A percentile compares a stretch with the other conserved stretches of the same genome.
These are phyloP conservation scores for Kwoniella pini DNA, from an alignment of 768 basidiomycete species.

Conservation along the genomic window DNA sequence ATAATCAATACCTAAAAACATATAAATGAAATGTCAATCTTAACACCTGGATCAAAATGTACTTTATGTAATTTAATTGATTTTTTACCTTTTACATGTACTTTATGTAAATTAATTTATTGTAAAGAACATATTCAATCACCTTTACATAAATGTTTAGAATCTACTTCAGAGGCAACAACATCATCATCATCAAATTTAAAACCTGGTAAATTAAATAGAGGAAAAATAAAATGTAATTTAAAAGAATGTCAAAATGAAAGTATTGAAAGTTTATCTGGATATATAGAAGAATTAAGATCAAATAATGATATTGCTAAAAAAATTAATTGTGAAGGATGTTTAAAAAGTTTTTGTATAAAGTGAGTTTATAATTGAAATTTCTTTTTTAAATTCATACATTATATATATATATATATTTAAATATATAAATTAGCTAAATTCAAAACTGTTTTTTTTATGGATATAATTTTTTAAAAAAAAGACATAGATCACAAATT, in stretches of 20 bases:
- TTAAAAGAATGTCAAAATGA: conserved; percentile 27
- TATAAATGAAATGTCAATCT: conserved; percentile 33
- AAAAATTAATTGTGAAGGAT: conserved; percentile 29
- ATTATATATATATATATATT: background rate
- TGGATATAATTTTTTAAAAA: background rate
- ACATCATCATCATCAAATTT: background rate
- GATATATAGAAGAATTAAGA: conserved; percentile 8
- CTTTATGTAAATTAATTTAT: conserved; percentile 23
- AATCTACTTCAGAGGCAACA: background rate
- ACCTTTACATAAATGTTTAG: conserved; percentile 20
- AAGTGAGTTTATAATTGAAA: conserved; percentile 20
- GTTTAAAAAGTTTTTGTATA: conserved; percentile 32
- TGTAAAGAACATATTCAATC: conserved; percentile 33
- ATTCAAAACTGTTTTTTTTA: background rate
- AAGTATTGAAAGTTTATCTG: conserved; percentile 36
- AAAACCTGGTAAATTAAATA: conserved; percentile 4
- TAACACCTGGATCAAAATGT: conserved; percentile 30
- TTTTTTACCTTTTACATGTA: conserved; percentile 42
- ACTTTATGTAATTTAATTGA: conserved; percentile 31
- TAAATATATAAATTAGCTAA: background rate
- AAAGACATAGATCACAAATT: conserved; percentile 37
- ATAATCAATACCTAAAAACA: no score
- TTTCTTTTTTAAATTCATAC: no score
- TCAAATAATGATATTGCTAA: conserved; percentile 18
- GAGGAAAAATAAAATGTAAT: conserved; percentile 23